Percentiles rank a stretch among this genome's conserved stretches.
phyloP scores from a whole-genome alignment of 1,284 basidiomycete genomes.

The Cronartium quercuum region DNA sequence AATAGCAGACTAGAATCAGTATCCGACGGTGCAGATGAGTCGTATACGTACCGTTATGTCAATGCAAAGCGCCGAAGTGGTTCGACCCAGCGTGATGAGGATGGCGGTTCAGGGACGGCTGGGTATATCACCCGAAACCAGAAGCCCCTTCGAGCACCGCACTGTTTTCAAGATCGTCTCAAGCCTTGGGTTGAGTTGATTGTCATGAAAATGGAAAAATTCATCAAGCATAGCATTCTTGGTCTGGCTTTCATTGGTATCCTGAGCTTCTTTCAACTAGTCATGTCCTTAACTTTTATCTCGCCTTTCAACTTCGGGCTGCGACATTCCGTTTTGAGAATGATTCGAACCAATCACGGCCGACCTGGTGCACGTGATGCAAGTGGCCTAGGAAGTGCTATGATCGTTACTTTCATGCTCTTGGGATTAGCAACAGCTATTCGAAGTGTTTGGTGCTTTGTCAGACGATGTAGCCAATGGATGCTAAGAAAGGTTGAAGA shows the following conservation, averaged over 20 bases:
- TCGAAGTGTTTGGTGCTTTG: slow-evolving; percentile 29
- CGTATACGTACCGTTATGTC: slow-evolving; percentile 18
- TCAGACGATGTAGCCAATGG: slow-evolving; percentile 24
- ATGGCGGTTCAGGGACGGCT: neutral
- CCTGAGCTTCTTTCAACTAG: slow-evolving; percentile 30
- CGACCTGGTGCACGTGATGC: slow-evolving; percentile 4
- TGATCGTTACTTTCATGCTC: slow-evolving; percentile 31
- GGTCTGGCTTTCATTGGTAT: slow-evolving; percentile 29
- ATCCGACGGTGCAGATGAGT: neutral
- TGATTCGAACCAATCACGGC: slow-evolving; percentile 7
- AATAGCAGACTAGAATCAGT: neutral
- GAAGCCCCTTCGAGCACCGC: neutral
- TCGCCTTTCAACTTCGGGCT: slow-evolving; percentile 32
- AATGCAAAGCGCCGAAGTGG: neutral
- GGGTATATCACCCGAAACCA: too few relatives aligned
- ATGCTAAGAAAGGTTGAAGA: slow-evolving; percentile 23
- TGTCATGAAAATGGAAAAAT: neutral
- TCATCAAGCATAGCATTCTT: slow-evolving; percentile 24
- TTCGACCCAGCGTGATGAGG: neutral
- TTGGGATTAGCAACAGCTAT: slow-evolving; percentile 28
- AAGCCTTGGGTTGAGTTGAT: neutral
- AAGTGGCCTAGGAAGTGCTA: slow-evolving; percentile 4
- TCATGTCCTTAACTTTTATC: slow-evolving; percentile 25
- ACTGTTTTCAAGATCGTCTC: neutral
- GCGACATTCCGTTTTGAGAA: slow-evolving; percentile 21